Conservation (phyloP, 257 asterid species). For the Sherardia arvensis region DNA sequence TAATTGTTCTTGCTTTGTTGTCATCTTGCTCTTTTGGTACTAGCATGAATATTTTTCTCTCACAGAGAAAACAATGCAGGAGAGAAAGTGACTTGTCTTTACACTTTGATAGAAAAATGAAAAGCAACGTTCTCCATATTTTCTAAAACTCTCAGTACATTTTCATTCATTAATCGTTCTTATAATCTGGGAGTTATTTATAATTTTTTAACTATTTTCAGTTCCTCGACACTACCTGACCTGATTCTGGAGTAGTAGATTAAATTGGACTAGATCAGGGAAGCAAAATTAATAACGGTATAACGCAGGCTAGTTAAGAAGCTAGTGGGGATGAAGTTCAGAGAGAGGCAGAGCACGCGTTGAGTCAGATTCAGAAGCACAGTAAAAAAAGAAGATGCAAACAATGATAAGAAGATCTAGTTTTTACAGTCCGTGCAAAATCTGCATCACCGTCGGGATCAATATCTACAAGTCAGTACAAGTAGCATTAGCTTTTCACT, state of each 20-base stretch:
- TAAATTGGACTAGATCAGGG: not conserved
- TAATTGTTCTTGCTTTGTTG: not conserved
- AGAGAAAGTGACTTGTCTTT: not conserved
- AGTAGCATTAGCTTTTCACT: too few relatives aligned
- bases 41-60: not conserved
- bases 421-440: slow-evolving; percentile 7
- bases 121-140: too few relatives aligned
- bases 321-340: not conserved
- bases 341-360: slow-evolving; percentile 4
- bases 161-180: too few relatives aligned
- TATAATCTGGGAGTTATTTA: too few relatives aligned
- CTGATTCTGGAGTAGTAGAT: too few relatives aligned
- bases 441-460: slow-evolving; percentile 21
- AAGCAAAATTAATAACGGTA: not conserved
- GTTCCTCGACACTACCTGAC: too few relatives aligned
- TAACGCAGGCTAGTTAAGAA: not conserved
- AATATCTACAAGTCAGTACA: not conserved
- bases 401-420: slow-evolving; percentile 23
- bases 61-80: not conserved
- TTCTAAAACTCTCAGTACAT: too few relatives aligned
- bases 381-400: slow-evolving; percentile 7
- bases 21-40: not conserved
- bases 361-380: not conserved
- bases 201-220: too few relatives aligned
- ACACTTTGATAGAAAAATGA: too few relatives aligned